Evolutionary conservation across 306 rosid genomes (phyloP), one percentile per base, ranked within the genome.

Genomic region (Lathyrus tuberosus): DNA sequence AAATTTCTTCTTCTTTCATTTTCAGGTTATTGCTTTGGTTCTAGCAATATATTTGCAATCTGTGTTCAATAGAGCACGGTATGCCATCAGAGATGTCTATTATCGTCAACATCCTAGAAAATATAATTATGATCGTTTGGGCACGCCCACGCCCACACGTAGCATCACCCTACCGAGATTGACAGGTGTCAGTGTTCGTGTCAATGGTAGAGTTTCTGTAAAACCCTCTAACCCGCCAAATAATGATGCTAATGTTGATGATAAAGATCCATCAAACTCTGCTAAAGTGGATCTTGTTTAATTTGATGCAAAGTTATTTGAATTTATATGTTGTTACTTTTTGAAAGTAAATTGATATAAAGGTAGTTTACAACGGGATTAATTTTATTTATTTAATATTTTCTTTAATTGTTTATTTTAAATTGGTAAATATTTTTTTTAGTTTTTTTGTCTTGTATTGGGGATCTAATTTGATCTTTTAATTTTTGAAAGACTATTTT

Each of bases 21-120:
- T 6, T 57, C 26, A 76, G 80, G 47, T 76, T 13, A 61, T 69
- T 60, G 70, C 58, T 5, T 40, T 69, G 40, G 7, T 61, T 49
- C 5, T 76, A 14, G 64, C 75, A 28, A 18, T 51, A 14, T 69
- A 61, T 17, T 40, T 76, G 80, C 26, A 40, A 31, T 43, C 68
- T 2, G 68, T 57, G 67, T 66, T 66, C 62, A 46, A 20, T 10
- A 4, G 42, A 1, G 59, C 4, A 0, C 14, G 58, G 3, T 30
- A 65, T 42, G 59, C 41, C 13, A 1, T 7, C 0, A 13, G 0
- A 0, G 46, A 26, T 44, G 20, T 30, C 5, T 31, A 65, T 9
- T 1, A 54, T 8, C 47, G 20, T 31, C 40, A 46, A 8, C 59
- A 46, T 54, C 44, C 16, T 12, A 40, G 47, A 35, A 56, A 8